A percentile compares a stretch with the other conserved stretches of the same genome.
Conservation (phyloP, 305 asterid genomes). For the Euphrasia arctica region DNA sequence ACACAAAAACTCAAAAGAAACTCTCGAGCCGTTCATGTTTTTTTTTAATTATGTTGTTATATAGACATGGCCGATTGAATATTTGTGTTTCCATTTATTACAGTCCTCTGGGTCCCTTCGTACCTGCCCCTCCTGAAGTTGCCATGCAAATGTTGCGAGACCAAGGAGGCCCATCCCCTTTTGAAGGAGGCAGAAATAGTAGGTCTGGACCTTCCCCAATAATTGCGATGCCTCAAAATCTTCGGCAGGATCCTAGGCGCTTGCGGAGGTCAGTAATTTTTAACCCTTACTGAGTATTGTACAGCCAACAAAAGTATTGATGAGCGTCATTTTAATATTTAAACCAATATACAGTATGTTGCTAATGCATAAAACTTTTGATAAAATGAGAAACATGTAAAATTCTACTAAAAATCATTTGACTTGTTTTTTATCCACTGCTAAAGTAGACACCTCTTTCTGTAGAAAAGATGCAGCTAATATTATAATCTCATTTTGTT, state of each 20-base stretch:
- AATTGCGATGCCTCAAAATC: conserved; percentile 73
- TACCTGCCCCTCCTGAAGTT: conserved; percentile 99
- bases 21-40: not conserved
- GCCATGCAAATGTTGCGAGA: conserved; percentile 97
- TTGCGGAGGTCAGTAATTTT: conserved; percentile 64
- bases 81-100: conserved; percentile 22
- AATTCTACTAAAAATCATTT: not conserved
- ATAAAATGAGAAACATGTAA: not conserved
- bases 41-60: not conserved
- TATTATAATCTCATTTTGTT: not conserved
- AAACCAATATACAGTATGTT: not conserved
- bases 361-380: not conserved
- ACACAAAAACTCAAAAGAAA: not conserved
- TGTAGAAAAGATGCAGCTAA: not conserved
- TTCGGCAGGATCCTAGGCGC: conserved; percentile 95
- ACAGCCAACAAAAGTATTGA: not conserved
- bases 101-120: conserved; percentile 98
- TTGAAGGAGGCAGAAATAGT: conserved; percentile 84
- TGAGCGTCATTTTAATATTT: not conserved
- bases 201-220: conserved; percentile 74
- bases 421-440: not conserved
- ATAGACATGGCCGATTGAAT: conserved; percentile 21
- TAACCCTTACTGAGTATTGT: not conserved
- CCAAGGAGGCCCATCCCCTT: conserved; percentile 88
- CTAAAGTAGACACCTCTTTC: conserved; percentile 2